Conservation (phyloP, 129 eudicot genomes). For the Solidago caesia region DNA sequence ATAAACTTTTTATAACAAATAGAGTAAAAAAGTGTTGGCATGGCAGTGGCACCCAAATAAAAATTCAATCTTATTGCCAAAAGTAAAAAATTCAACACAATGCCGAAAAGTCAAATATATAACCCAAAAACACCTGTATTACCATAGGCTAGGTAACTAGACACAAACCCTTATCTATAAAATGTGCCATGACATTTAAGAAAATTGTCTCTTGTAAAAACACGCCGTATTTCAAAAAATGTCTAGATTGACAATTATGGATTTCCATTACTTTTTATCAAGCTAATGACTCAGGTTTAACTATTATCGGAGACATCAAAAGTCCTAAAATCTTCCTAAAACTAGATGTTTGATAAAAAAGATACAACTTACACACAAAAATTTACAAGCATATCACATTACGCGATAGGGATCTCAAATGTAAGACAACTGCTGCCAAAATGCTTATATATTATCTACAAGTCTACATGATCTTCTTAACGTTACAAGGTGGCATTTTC, state of each 20-base stretch:
- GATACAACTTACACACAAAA: background rate
- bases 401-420: background rate
- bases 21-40: no score
- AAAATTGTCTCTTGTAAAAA: background rate
- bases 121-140: no score
- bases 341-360: background rate
- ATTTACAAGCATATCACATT: background rate
- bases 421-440: background rate
- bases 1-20: no score
- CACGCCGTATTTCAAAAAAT: background rate
- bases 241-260: constrained; percentile 1
- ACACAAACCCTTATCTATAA: no score
- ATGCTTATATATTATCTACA: background rate
- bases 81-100: no score
- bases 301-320: background rate
- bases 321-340: background rate
- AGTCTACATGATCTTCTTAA: background rate
- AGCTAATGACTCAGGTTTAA: background rate
- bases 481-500: background rate
- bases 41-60: no score
- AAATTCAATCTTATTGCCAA: no score
- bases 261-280: background rate
- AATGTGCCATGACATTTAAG: no score
- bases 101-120: no score
- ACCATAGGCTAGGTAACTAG: no score